Percentiles rank a stretch among this genome's conserved stretches.
Evolutionary conservation across 345 rosid genomes (phyloP).

Genomic region (Eucalyptus victrix): DNA sequence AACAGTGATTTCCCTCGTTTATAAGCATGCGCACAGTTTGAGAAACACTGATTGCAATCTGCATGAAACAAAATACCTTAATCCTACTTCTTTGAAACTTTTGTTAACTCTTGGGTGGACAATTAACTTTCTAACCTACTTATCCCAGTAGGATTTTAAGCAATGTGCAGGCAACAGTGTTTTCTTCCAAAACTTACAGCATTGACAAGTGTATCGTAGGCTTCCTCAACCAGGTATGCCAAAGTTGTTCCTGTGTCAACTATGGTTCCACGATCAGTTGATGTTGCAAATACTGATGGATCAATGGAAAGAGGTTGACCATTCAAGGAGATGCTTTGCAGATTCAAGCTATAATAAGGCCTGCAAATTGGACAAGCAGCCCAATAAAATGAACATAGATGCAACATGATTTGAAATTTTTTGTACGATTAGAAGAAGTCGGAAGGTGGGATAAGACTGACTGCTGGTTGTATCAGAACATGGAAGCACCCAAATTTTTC

Average conservation of each 20-base stretch:
- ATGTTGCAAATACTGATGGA: slow-evolving; percentile 64
- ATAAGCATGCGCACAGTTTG: slow-evolving; percentile 43
- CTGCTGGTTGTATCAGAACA: neutral
- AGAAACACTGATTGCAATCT: slow-evolving; percentile 58
- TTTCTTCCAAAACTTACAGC: slow-evolving; percentile 48
- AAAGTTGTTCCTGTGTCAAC: slow-evolving; percentile 95
- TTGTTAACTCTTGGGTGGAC: neutral
- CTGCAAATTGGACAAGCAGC: slow-evolving; percentile 24
- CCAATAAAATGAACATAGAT: slow-evolving; percentile 2
- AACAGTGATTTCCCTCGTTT: slow-evolving; percentile 74
- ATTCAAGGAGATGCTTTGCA: slow-evolving; percentile 74
- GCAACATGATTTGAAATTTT: neutral
- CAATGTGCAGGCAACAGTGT: neutral
- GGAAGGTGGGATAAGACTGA: neutral
- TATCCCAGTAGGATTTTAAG: neutral
- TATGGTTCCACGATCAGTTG: slow-evolving; percentile 72
- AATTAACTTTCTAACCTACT: neutral
- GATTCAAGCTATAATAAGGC: slow-evolving; percentile 93
- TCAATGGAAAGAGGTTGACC: slow-evolving; percentile 64
- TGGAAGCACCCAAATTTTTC: neutral
- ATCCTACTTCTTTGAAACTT: neutral
- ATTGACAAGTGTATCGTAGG: slow-evolving; percentile 56
- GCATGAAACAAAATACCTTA: slow-evolving; percentile 1
- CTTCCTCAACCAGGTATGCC: slow-evolving; percentile 85
- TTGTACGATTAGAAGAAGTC: neutral